Evolutionary conservation across 2,329 filamentous ascomycete genomes (phyloP).

Genomic region (Hirsutella rhossiliensis): DNA sequence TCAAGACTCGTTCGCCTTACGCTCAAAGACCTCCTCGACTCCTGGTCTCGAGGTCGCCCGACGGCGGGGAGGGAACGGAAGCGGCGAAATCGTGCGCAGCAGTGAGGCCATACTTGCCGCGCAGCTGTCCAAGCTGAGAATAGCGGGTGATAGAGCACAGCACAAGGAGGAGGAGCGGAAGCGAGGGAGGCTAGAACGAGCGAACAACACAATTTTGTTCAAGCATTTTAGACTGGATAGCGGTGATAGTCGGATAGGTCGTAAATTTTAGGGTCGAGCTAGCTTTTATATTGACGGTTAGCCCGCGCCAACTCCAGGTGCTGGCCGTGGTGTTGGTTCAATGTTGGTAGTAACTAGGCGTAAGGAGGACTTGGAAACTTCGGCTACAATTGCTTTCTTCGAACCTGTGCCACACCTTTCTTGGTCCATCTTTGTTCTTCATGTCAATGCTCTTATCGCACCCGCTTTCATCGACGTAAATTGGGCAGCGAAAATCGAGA

Average conservation of each 20-base stretch:
- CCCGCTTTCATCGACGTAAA: too few species aligned
- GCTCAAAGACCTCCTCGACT: background rate
- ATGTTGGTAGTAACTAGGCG: too few species aligned
- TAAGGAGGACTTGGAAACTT: too few species aligned
- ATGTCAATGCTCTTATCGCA: too few species aligned
- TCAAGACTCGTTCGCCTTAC: background rate
- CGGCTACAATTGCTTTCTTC: too few species aligned
- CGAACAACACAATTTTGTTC: slow-evolving; percentile 6
- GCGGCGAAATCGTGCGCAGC: background rate
- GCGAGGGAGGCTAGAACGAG: slow-evolving; percentile 6
- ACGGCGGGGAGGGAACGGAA: background rate
- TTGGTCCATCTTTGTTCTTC: too few species aligned
- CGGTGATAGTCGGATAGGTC: slow-evolving; percentile 5
- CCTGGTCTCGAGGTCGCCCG: background rate
- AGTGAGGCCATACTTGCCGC: slow-evolving; percentile 8
- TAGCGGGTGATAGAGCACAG: slow-evolving; percentile 6
- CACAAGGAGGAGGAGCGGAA: slow-evolving; percentile 6
- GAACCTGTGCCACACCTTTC: too few species aligned
- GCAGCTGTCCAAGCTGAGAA: slow-evolving; percentile 6
- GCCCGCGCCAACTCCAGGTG: too few species aligned
- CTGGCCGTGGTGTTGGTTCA: too few species aligned
- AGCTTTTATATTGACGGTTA: too few species aligned
- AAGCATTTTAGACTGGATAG: slow-evolving; percentile 6
- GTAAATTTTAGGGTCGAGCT: background rate
- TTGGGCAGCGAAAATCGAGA: too few species aligned